Evolutionary conservation across 345 rosid genomes (phyloP).

Genomic region (Lenwebbia sp.): DNA sequence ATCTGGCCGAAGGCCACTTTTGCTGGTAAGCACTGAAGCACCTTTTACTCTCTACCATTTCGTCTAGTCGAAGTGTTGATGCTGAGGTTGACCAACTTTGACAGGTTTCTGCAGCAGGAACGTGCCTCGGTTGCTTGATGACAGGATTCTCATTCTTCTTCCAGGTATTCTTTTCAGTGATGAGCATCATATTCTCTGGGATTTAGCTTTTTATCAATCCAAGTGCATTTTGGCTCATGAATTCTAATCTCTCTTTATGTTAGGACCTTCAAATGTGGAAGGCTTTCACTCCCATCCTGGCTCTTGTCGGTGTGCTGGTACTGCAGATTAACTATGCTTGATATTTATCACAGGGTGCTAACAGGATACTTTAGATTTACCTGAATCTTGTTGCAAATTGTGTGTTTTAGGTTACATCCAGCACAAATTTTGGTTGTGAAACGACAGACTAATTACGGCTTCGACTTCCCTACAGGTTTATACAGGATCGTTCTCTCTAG

Average conservation of each 20-base stretch:
- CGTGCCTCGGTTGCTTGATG: slow-evolving; percentile 68
- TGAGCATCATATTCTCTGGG: neutral
- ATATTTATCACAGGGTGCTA: neutral
- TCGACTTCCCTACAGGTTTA: neutral
- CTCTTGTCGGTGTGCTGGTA: slow-evolving; percentile 51
- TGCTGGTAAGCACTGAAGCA: slow-evolving; percentile 32
- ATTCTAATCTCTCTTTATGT: neutral
- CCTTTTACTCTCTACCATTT: neutral
- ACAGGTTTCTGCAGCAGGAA: slow-evolving; percentile 81
- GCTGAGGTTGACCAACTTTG: neutral
- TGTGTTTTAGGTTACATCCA: neutral
- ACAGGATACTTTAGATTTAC: neutral
- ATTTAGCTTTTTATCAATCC: neutral
- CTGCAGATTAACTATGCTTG: neutral
- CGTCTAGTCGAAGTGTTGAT: neutral
- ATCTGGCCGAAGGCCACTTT: slow-evolving; percentile 66
- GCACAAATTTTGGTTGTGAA: neutral
- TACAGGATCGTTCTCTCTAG: slow-evolving; percentile 40
- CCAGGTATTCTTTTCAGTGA: slow-evolving; percentile 17
- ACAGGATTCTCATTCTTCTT: slow-evolving; percentile 41
- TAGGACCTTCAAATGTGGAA: slow-evolving; percentile 43
- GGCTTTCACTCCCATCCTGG: slow-evolving; percentile 27
- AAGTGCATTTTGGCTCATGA: neutral
- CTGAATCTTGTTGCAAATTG: neutral
- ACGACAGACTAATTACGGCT: neutral